Base-by-base conservation (phyloP, 176 grass and related monocot genomes). In the Alopecurus myosuroides region DNA sequence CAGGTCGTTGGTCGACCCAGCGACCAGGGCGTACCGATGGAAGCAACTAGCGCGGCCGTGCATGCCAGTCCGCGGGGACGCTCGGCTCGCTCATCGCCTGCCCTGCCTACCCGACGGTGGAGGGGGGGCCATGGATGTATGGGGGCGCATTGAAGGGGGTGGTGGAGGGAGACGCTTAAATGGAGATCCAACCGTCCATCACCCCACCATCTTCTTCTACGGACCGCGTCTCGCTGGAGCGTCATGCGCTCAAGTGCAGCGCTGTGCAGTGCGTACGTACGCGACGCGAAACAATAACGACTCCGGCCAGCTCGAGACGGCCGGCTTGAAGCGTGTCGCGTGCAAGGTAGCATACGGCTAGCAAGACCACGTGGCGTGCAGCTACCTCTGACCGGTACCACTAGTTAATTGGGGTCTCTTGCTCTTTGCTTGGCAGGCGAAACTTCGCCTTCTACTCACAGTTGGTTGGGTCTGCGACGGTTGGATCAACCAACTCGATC, bases 121-220 rank as follows among this genome's bases (percentile, higher is more conserved):
- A 62, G 69, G 63, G 60, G 1, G 36, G 49, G 15, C 45, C 12
- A 49, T 49, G 57, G 36, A 23, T 81, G 69, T 48, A 89, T 89
- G 85, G 62, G 62, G 89, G 85, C 88, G 87, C 81, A 90, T 90
- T 86, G 63, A 89, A 82, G 70, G 34, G 74, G 63, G 55, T 44
- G 70, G 79, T 56, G 45, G 51, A 62, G 11, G n/a, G 68, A 23
- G 66, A 39, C 46, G 37, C 56, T 58, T 85, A 33, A 79, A 81
- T 65, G 36, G 70, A 37, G 80, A 50, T 72, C 81, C 81, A 28
- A 55, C 77, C 57, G 23, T 70, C n/a, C 65, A 55, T 77, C 79
- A 37, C 36, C 66, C 49, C 26, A 74, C 69, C 69, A 72, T 72
- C 56, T 60, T 60, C 11, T 28, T 57, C 22, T 17, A 49, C 15